phyloP scores from a whole-genome alignment of 106 monocot species.

The Iris macrosiphon region DNA sequence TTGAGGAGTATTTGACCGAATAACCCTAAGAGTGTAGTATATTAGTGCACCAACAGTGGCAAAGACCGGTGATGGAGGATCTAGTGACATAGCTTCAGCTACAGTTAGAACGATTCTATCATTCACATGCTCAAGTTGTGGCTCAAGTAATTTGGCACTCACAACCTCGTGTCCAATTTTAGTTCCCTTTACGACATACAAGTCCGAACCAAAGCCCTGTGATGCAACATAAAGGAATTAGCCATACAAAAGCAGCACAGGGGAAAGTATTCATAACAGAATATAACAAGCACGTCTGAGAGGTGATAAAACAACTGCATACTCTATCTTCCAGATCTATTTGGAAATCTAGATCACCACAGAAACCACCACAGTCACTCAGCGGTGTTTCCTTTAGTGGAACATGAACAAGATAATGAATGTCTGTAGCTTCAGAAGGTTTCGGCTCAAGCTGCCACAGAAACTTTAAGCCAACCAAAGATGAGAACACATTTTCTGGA shows the following conservation, averaged over 20 bases:
- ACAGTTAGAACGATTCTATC: slow-evolving; percentile 82
- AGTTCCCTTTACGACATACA: slow-evolving; percentile 86
- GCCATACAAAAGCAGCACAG: not conserved
- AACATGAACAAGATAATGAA: slow-evolving; percentile 74
- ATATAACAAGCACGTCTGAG: not conserved
- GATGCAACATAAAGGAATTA: slow-evolving; percentile 7
- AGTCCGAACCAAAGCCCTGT: slow-evolving; percentile 83
- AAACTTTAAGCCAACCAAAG: slow-evolving; percentile 81
- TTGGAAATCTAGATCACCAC: slow-evolving; percentile 82
- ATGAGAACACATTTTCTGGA: slow-evolving; percentile 94
- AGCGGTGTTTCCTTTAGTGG: slow-evolving; percentile 90
- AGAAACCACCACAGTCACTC: slow-evolving; percentile 84
- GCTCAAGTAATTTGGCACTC: slow-evolving; percentile 55
- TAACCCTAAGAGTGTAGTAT: slow-evolving; percentile 66
- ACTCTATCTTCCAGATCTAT: slow-evolving; percentile 81
- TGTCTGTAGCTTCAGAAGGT: slow-evolving; percentile 24
- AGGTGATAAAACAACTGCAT: slow-evolving; percentile 9
- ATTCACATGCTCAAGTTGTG: slow-evolving; percentile 56
- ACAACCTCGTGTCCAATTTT: slow-evolving; percentile 94
- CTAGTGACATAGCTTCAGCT: slow-evolving; percentile 92
- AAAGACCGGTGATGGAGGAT: slow-evolving; percentile 90
- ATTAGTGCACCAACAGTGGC: slow-evolving; percentile 61
- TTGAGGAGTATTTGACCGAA: slow-evolving; percentile 58
- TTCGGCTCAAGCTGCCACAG: slow-evolving; percentile 68
- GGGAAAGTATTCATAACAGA: not conserved